Evolutionary conservation across 2,329 filamentous ascomycete species (phyloP).

Genomic region (Aspergillus neoniger): DNA sequence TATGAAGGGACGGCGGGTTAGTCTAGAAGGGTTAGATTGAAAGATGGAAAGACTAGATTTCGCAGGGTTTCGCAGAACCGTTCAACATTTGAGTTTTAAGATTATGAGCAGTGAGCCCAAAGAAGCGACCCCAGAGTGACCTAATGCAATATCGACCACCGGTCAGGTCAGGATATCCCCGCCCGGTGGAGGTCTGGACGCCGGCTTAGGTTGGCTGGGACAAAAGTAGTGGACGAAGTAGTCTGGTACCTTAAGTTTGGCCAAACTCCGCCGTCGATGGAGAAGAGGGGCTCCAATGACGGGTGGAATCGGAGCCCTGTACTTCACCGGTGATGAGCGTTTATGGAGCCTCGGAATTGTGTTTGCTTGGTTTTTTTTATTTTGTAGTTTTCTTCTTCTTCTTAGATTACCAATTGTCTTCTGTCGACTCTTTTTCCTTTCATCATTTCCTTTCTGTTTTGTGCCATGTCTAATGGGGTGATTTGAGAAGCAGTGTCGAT

Average conservation of each 20-base stretch:
- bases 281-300: slow-evolving; percentile 3
- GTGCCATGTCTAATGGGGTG: not conserved
- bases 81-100: not conserved
- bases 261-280: slow-evolving; percentile 5
- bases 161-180: not conserved
- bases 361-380: not conserved
- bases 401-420: no score
- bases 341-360: not conserved
- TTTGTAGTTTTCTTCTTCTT: not conserved
- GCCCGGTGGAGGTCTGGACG: slow-evolving; percentile 4
- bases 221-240: not conserved
- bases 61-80: not conserved
- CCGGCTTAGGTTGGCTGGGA: not conserved
- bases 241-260: slow-evolving; percentile 8
- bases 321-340: not conserved
- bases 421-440: no score
- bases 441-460: no score
- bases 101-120: not conserved
- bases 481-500: not conserved
- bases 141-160: slow-evolving; percentile 7
- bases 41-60: not conserved
- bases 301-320: not conserved
- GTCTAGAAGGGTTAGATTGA: not conserved
- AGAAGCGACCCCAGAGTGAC: slow-evolving; percentile 10
- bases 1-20: not conserved